Evolutionary conservation across 495 filamentous ascomycete species (phyloP).

Genomic region (Xylaria venustula): DNA sequence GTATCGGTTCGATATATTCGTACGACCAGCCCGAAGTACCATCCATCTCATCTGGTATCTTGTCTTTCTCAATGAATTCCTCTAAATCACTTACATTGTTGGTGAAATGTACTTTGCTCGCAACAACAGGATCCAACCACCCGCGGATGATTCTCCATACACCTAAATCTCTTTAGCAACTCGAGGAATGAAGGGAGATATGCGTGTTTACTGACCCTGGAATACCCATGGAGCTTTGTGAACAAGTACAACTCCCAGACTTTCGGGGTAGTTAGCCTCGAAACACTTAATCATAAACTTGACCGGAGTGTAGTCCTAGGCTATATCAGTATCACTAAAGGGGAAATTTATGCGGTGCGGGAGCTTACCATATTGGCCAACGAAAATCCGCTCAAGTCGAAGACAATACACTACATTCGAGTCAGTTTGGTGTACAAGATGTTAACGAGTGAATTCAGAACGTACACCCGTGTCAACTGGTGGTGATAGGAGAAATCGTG

Average conservation of each 20-base stretch:
- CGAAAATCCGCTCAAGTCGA: constrained; percentile 92
- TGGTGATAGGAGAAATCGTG: constrained; percentile 72
- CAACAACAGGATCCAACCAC: constrained; percentile 97
- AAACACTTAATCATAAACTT: constrained; percentile 99
- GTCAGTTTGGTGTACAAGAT: constrained; percentile 51
- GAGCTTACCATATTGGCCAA: constrained; percentile 88
- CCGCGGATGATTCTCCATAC: constrained; percentile 89
- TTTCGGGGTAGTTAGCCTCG: constrained; percentile 97
- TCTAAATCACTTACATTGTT: constrained; percentile 77
- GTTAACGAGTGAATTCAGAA: not conserved
- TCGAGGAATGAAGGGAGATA: not conserved
- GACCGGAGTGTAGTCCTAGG: constrained; percentile 86
- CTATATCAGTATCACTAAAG: constrained; percentile 6
- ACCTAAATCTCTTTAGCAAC: constrained; percentile 38
- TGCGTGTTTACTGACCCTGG: constrained; percentile 59
- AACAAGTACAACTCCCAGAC: constrained; percentile 85
- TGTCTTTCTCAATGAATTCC: constrained; percentile 66
- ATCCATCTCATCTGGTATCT: constrained; percentile 77
- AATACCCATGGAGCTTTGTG: constrained; percentile 98
- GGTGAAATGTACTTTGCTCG: constrained; percentile 92
- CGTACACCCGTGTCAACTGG: constrained; percentile 78
- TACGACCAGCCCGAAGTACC: constrained; percentile 83
- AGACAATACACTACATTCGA: constrained; percentile 54
- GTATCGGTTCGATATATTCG: constrained; percentile 70
- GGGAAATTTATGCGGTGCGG: not conserved